Percentiles rank a stretch among this genome's conserved stretches.
Conservation (phyloP, 306 rosid species). For the Vigna angularis region DNA sequence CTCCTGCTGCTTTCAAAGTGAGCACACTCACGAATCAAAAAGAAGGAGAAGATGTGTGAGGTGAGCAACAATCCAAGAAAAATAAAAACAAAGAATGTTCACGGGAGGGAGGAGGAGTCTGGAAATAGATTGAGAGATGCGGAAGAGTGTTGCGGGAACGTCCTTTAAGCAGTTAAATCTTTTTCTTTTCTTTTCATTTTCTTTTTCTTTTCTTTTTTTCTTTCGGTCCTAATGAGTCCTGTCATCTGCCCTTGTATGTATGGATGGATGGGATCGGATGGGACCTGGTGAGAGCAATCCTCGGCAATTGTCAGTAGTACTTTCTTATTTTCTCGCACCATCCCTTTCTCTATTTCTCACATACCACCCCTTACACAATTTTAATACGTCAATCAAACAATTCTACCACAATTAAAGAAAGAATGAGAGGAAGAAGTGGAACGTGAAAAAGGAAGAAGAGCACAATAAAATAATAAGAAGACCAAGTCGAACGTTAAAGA, state of each 20-base stretch:
- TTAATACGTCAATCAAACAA: too few relatives aligned
- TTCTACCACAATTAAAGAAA: too few relatives aligned
- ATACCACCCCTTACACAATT: too few relatives aligned
- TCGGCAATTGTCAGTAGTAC: conserved; percentile 4
- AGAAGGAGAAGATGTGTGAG: not conserved
- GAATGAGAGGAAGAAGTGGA: too few relatives aligned
- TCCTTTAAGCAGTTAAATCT: conserved; percentile 41
- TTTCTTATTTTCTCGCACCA: not conserved
- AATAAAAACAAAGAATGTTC: conserved; percentile 31
- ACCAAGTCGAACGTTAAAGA: too few relatives aligned
- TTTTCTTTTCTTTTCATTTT: not conserved
- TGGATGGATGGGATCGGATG: conserved; percentile 22
- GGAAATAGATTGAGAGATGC: conserved; percentile 36
- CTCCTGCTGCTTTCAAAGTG: not conserved
- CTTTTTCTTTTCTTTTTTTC: not conserved
- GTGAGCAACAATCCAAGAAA: not conserved
- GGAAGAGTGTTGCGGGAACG: conserved; percentile 19
- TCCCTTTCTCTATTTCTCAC: not conserved
- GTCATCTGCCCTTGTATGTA: not conserved
- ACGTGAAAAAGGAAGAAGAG: too few relatives aligned
- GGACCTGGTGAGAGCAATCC: conserved; percentile 20
- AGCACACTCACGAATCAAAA: not conserved
- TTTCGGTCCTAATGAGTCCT: conserved; percentile 30
- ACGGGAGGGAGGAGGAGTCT: conserved; percentile 7
- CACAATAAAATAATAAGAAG: too few relatives aligned